These are phyloP conservation scores for Bryum argenteum DNA, from an alignment of 225 moss, liverwort and hornwort genomes.

Conservation along the genomic window DNA sequence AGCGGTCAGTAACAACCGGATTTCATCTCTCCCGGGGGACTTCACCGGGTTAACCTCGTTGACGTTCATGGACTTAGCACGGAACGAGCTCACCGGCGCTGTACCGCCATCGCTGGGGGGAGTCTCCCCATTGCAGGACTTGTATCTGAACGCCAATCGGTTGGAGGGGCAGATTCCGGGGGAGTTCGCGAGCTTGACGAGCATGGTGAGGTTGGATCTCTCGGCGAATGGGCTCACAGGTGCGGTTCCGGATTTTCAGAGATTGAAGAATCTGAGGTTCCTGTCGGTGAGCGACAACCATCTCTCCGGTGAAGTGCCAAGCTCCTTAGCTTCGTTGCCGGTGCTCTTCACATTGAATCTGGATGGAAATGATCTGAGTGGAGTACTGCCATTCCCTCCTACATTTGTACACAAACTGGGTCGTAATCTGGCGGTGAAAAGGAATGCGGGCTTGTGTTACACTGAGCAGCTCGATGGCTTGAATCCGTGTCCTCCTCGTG, in stretches of 20 bases:
- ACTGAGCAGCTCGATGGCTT: conserved; percentile 3
- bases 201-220: conserved; percentile 41
- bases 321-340: conserved; percentile 2
- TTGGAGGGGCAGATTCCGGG: conserved; percentile 32
- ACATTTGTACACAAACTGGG: conserved; percentile 50
- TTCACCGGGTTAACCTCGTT: conserved; percentile 8
- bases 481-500: conserved; percentile 29
- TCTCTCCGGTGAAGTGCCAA: conserved; percentile 35
- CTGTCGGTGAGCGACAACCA: conserved; percentile 46
- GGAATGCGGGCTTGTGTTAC: conserved; percentile 49
- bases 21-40: neutral
- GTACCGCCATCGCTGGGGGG: conserved; percentile 32
- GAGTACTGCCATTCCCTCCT: conserved; percentile 47
- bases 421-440: conserved; percentile 35
- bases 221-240: conserved; percentile 33
- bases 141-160: conserved; percentile 47
- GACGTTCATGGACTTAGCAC: conserved; percentile 33
- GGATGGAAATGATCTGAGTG: conserved; percentile 53
- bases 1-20: conserved; percentile 41
- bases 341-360: conserved; percentile 44
- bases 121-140: conserved; percentile 26
- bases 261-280: conserved; percentile 20
- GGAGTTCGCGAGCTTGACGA: conserved; percentile 8
- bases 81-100: conserved; percentile 28
- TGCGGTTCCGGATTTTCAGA: conserved; percentile 23